Conservation (phyloP, 2,329 filamentous ascomycete genomes). For the Trichoderma sp. region DNA sequence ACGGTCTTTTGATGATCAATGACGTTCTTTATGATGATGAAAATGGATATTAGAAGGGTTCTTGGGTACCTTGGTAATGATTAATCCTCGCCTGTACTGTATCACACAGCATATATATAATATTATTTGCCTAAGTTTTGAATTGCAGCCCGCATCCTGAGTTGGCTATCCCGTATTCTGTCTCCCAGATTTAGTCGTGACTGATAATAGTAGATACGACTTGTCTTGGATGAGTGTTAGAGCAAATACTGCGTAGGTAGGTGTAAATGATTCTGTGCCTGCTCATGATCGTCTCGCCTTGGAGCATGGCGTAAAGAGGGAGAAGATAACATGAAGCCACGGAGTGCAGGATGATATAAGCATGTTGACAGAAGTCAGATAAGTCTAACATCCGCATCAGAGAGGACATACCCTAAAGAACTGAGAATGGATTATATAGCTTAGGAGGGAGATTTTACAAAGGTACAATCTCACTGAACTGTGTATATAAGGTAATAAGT, state of each 20-base stretch:
- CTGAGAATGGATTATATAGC: neutral
- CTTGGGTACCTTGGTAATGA: neutral
- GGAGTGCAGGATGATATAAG: neutral
- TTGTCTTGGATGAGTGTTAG: neutral
- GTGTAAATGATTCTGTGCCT: neutral
- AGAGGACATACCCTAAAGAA: fast-evolving
- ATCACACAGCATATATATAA: neutral
- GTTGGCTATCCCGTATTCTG: too few species aligned
- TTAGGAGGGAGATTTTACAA: too few species aligned
- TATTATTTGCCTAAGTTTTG: neutral
- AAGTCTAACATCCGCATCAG: neutral
- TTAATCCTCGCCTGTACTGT: neutral
- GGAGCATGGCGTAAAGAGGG: too few species aligned
- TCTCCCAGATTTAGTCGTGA: neutral
- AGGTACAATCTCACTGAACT: fast-evolving
- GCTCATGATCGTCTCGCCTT: neutral
- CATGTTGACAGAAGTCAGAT: neutral
- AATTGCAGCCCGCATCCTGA: neutral
- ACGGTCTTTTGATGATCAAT: constrained; percentile 2
- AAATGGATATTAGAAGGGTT: neutral
- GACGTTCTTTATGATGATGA: constrained; percentile 23
- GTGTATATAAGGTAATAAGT: neutral
- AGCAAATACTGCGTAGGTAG: neutral
- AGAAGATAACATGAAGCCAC: too few species aligned
- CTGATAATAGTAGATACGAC: neutral